phyloP scores from a whole-genome alignment of 208 protist genomes.

The Borovskyia barvae region DNA sequence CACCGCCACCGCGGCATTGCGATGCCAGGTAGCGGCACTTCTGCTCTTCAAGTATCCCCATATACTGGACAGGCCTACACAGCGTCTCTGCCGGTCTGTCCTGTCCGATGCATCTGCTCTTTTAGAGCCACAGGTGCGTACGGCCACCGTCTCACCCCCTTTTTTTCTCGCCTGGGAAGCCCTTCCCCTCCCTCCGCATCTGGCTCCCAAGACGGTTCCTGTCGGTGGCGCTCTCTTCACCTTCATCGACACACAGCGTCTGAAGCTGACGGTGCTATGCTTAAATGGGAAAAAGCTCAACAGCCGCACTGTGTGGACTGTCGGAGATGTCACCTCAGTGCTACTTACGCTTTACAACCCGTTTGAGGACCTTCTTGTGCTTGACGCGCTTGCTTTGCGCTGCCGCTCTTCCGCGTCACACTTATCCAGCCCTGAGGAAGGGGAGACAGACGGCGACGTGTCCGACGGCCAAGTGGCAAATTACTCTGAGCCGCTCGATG shows the following conservation, averaged over 20 bases:
- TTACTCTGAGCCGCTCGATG: background rate
- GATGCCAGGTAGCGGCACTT: constrained; percentile 56
- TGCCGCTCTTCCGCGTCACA: constrained; percentile 24
- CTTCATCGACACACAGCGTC: constrained; percentile 83
- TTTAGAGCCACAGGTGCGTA: constrained; percentile 28
- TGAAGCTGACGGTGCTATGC: constrained; percentile 81
- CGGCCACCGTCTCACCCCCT: constrained; percentile 30
- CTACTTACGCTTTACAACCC: constrained; percentile 74
- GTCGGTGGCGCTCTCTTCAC: constrained; percentile 85
- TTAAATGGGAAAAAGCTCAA: constrained; percentile 74
- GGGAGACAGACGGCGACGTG: background rate
- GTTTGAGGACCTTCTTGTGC: constrained; percentile 34
- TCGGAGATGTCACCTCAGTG: constrained; percentile 78
- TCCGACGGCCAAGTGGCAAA: background rate
- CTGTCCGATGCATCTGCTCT: constrained; percentile 29
- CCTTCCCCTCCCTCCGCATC: constrained; percentile 66
- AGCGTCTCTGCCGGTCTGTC: constrained; percentile 39
- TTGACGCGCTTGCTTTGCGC: constrained; percentile 57
- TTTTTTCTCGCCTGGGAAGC: constrained; percentile 74
- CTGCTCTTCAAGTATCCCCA: constrained; percentile 72
- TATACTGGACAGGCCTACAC: constrained; percentile 39
- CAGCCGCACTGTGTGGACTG: constrained; percentile 79
- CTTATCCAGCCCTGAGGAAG: background rate
- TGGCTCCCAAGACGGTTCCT: constrained; percentile 77
- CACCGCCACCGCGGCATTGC: constrained; percentile 28